Conservation (phyloP, 495 filamentous ascomycete species). For the Penicillium subrubescens region DNA sequence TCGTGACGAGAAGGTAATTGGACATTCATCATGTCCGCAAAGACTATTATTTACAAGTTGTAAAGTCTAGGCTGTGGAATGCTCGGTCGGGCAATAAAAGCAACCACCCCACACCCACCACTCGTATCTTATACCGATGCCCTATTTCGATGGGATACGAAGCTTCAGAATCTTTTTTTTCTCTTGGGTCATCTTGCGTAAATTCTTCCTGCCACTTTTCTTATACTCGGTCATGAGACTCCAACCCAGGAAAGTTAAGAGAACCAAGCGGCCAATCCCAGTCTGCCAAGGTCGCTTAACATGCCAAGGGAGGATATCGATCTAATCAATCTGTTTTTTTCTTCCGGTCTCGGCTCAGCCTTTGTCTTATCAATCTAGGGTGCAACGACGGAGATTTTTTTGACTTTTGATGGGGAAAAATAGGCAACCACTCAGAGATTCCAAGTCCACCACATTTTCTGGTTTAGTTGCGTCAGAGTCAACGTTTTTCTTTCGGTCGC, state of each 20-base stretch:
- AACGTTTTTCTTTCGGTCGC: no score
- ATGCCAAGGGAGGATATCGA: not conserved
- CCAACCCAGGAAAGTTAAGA: not conserved
- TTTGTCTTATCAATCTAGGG: slow-evolving; percentile 4
- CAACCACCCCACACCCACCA: not conserved
- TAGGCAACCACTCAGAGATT: not conserved
- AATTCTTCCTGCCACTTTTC: not conserved
- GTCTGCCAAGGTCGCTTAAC: slow-evolving; percentile 3
- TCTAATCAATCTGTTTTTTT: slow-evolving; percentile 8
- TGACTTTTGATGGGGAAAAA: not conserved
- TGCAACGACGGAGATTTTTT: not conserved
- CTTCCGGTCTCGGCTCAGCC: slow-evolving; percentile 1
- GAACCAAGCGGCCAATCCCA: not conserved
- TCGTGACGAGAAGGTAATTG: no score
- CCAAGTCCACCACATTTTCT: not conserved
- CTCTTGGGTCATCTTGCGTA: not conserved
- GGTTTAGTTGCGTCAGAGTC: not conserved
- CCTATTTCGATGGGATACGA: not conserved
- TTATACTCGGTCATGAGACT: not conserved
- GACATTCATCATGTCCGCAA: no score
- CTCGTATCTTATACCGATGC: no score
- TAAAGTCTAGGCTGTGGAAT: not conserved
- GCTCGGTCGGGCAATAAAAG: not conserved
- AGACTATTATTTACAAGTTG: not conserved
- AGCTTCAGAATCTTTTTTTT: not conserved